Evolutionary conservation across 2,329 filamentous ascomycete genomes (phyloP).

Genomic region (Calonectria henricotiae): DNA sequence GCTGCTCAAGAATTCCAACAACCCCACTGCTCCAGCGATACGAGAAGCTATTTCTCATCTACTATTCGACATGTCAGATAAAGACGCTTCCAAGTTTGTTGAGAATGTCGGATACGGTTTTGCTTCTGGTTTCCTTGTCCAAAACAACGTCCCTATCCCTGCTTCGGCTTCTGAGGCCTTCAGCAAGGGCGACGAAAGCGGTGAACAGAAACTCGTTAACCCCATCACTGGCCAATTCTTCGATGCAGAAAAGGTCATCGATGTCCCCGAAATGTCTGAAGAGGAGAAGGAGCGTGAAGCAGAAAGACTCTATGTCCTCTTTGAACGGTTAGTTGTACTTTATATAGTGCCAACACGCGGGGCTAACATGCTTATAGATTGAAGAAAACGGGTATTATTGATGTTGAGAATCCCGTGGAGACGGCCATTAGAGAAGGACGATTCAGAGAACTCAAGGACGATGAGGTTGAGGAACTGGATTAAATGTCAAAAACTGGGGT

Average conservation of each 20-base stretch:
- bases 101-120: conserved; percentile 96
- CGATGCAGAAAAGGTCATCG: conserved; percentile 75
- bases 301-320: conserved; percentile 90
- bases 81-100: conserved; percentile 85
- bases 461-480: conserved; percentile 65
- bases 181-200: conserved; percentile 52
- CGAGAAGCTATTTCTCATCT: conserved; percentile 83
- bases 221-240: conserved; percentile 90
- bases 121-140: conserved; percentile 90
- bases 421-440: conserved; percentile 79
- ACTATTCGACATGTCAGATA: conserved; percentile 89
- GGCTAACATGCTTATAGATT: conserved; percentile 63
- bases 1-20: conserved; percentile 84
- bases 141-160: conserved; percentile 86
- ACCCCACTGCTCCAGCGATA: conserved; percentile 79
- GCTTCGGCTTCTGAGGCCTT: conserved; percentile 72
- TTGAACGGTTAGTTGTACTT: conserved; percentile 77
- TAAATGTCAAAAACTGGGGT: conserved; percentile 22
- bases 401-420: conserved; percentile 85
- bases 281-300: conserved; percentile 95
- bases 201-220: conserved; percentile 72
- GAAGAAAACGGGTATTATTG: conserved; percentile 82
- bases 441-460: conserved; percentile 78
- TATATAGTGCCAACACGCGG: not conserved
- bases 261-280: conserved; percentile 83